Conservation (phyloP, 139 green algal genomes). For the Micromonas pusilla region DNA sequence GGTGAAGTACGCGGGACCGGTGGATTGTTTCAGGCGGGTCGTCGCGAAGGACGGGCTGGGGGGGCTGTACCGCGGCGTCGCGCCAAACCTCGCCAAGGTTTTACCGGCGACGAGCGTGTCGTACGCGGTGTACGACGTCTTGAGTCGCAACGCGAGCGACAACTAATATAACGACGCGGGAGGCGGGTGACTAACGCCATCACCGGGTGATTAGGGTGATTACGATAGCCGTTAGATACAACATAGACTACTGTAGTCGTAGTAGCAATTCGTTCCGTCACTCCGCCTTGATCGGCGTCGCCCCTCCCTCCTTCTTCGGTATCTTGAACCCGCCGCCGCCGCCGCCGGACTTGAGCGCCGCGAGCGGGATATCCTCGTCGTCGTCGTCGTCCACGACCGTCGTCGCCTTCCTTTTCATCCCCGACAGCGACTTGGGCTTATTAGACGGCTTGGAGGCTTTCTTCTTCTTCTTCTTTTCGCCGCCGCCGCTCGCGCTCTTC, state of each 20-base stretch:
- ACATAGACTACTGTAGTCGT: no score
- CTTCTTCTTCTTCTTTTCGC: no score
- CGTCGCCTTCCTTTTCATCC: background rate
- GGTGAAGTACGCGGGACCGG: background rate
- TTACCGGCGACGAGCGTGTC: background rate
- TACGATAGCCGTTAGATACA: no score
- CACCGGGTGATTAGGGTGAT: no score
- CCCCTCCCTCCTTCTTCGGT: background rate
- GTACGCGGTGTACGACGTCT: slow-evolving; percentile 13
- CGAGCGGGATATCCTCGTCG: background rate
- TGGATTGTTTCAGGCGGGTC: background rate
- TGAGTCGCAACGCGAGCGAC: no score
- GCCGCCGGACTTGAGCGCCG: background rate
- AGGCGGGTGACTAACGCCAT: no score
- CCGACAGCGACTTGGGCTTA: background rate
- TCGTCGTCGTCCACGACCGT: background rate
- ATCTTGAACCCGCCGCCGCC: background rate
- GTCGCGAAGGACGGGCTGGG: background rate
- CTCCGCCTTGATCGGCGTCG: background rate
- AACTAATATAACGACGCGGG: no score
- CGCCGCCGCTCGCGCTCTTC: no score
- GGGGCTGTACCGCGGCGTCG: slow-evolving; percentile 4
- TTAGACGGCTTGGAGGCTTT: background rate
- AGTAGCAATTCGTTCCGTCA: no score
- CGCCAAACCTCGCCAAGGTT: background rate